Base-by-base conservation (phyloP, 768 basidiomycete species). In the Cystofilobasidium bisporidii region DNA sequence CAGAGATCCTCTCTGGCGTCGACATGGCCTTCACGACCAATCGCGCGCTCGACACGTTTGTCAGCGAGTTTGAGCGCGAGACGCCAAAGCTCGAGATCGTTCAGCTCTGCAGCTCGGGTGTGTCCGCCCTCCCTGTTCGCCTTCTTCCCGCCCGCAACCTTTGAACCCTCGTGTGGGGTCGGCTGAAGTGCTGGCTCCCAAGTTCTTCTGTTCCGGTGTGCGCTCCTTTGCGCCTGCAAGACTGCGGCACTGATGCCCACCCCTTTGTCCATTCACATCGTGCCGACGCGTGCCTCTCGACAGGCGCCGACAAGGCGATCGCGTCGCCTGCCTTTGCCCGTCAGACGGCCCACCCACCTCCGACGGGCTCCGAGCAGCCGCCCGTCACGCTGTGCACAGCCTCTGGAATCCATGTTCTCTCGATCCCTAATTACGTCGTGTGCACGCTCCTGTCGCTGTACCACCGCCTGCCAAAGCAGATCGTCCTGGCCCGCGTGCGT, bases 351-450 rank as follows among this genome's bases (percentile, higher is more conserved):
- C 18, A 18, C 45, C 4, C 45, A 18, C 45, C 45, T 18, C 6
- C 45, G 14, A 22, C 1, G n/a, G 28, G 15, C n/a, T 18, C 38
- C n/a, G n/a, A n/a, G n/a, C 36, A 36, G 12, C 36, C 36, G 6
- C 24, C 26, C 38, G 45, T 76, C 18, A 74, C 71, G 18, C 50
- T 77, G 41, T 67, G 67, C 26, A 73, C 73, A n/a, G 74, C 75
- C 5, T 72, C 70, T 38, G 76, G 76, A 17, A 74, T 73, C 22
- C 76, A 77, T 70, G 75, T 74, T 3, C 53, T 74, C 17, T 71
- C 70, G 60, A 77, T 77, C 50, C 73, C 75, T 9, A 71, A 71
- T 20, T 77, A 73, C 59, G 72, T 72, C 15, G 71, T 76, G 1
- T 72, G 62, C 0, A 71, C 60, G 43, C 48, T 73, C 8, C 71